These are phyloP conservation scores for Rhodamnia argentea DNA, from an alignment of 345 rosid species.

Conservation along the genomic window DNA sequence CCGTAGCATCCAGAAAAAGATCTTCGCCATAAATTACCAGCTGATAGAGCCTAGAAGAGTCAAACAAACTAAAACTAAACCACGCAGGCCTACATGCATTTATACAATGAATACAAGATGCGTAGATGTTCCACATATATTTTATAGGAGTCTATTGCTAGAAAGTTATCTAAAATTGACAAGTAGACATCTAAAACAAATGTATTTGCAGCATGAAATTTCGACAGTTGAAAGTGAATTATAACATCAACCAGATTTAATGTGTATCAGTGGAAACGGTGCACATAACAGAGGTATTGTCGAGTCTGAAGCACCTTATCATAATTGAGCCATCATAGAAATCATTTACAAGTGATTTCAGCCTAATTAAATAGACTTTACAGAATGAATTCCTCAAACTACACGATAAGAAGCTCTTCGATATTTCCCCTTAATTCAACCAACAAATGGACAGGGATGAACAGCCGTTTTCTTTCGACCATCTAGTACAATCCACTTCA, in stretches of 20 bases:
- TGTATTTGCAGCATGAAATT: too few species aligned
- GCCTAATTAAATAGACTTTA: background rate
- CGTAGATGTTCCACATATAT: background rate
- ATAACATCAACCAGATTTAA: background rate
- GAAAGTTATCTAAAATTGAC: too few species aligned
- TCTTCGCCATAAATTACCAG: background rate
- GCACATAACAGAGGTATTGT: background rate
- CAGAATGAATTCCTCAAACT: background rate
- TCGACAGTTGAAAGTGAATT: too few species aligned
- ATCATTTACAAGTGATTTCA: background rate
- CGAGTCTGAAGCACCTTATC: background rate
- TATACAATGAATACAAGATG: background rate
- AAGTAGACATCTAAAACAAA: too few species aligned
- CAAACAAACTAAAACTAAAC: background rate
- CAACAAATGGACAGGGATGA: background rate
- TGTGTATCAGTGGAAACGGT: background rate
- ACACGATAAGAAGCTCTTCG: background rate
- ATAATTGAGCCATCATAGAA: background rate
- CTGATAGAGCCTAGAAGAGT: background rate
- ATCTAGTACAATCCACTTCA: background rate
- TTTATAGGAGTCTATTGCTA: background rate
- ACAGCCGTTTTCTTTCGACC: background rate
- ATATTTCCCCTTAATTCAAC: background rate
- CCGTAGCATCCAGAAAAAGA: background rate
- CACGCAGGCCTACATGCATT: background rate